Evolutionary conservation across 106 monocot species (phyloP).

Genomic region (Vanilla planifolia): DNA sequence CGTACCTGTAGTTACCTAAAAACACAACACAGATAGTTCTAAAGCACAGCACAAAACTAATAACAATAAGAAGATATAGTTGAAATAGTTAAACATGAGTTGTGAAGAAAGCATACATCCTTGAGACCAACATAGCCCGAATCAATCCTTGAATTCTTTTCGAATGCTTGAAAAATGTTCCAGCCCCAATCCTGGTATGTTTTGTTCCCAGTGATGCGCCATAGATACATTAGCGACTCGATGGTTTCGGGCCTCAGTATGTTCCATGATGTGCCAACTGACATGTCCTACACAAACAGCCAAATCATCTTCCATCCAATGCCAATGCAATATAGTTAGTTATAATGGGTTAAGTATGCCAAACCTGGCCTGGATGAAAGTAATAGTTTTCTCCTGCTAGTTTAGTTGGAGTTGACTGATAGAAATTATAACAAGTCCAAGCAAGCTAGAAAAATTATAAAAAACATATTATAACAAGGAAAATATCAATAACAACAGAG

Average conservation of each 20-base stretch:
- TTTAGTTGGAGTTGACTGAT: constrained; percentile 90
- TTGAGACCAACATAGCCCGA: constrained; percentile 91
- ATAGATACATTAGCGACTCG: constrained; percentile 84
- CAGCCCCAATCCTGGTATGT: constrained; percentile 99
- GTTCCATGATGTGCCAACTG: constrained; percentile 96
- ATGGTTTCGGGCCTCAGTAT: constrained; percentile 95
- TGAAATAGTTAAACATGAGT: too few relatives aligned
- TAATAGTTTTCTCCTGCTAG: constrained; percentile 93
- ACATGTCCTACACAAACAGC: constrained; percentile 63
- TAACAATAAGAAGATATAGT: too few relatives aligned
- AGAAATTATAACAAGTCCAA: constrained; percentile 97
- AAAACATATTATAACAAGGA: too few relatives aligned
- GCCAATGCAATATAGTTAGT: neutral
- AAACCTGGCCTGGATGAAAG: constrained; percentile 53
- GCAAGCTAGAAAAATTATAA: constrained; percentile 37
- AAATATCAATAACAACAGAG: too few relatives aligned
- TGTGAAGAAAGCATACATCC: constrained; percentile 64
- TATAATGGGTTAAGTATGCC: neutral
- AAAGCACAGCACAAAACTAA: neutral
- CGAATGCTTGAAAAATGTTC: constrained; percentile 99
- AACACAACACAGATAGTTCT: too few relatives aligned
- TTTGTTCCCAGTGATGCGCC: constrained; percentile 86
- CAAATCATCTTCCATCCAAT: neutral
- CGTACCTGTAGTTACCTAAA: constrained; percentile 70
- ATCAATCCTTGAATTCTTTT: constrained; percentile 86